Percentiles rank a stretch among this genome's conserved stretches.
Evolutionary conservation across 495 filamentous ascomycete genomes (phyloP).

Genomic region (Penicillium fimorum): DNA sequence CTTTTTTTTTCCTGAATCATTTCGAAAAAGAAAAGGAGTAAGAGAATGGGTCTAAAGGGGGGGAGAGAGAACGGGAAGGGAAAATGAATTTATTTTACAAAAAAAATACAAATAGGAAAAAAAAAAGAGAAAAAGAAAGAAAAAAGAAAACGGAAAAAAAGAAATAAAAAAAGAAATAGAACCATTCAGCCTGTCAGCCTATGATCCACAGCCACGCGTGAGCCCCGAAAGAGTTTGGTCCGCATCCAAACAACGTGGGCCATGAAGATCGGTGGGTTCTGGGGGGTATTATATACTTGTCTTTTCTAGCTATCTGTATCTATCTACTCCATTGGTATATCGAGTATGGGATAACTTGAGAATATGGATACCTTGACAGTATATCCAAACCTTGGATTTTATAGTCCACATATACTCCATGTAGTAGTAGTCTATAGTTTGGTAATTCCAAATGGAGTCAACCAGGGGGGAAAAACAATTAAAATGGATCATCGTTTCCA

Average conservation of each 20-base stretch:
- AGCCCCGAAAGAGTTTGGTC: slow-evolving; percentile 41
- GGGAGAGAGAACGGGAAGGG: slow-evolving; percentile 8
- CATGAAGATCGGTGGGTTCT: slow-evolving; percentile 33
- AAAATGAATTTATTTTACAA: slow-evolving; percentile 8
- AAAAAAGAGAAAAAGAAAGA: slow-evolving; percentile 2
- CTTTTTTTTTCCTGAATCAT: slow-evolving; percentile 1
- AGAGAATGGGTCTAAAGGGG: slow-evolving; percentile 9
- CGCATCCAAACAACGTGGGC: slow-evolving; percentile 48
- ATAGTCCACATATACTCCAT: background rate
- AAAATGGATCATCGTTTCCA: slow-evolving; percentile 6
- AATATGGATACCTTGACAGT: background rate
- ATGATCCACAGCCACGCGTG: slow-evolving; percentile 45
- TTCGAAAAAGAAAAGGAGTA: slow-evolving; percentile 16
- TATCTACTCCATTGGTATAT: too few species aligned
- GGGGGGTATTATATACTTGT: background rate
- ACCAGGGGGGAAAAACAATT: background rate
- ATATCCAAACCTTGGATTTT: background rate
- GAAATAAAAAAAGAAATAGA: slow-evolving; percentile 17
- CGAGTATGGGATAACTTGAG: too few species aligned
- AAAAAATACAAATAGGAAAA: slow-evolving; percentile 11
- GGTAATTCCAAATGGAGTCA: slow-evolving; percentile 2
- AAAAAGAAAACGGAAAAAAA: slow-evolving; percentile 8
- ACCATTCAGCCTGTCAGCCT: slow-evolving; percentile 41
- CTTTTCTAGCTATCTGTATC: too few species aligned
- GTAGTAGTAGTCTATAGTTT: background rate